Base-by-base conservation (phyloP, 805 yeast species). In the Saccharomycopsis sp. region DNA sequence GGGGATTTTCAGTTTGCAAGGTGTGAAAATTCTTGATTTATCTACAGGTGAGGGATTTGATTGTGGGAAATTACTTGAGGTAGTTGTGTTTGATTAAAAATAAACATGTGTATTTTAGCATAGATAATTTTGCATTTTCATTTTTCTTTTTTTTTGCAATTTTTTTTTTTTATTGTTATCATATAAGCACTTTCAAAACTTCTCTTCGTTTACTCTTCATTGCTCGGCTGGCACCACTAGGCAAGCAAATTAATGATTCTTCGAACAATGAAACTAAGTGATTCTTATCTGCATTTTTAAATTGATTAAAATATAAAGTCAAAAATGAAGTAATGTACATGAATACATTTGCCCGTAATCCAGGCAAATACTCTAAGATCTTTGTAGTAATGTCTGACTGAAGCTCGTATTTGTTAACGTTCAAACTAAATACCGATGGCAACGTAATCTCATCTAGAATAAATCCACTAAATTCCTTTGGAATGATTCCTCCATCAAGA, bases 61-160 rank as follows among this genome's bases (percentile, higher is more conserved):
- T 50, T 80, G 85, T 56, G 88, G 87, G 1, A 72, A 75, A 47
- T 62, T 84, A 43, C 65, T 85, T 29, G 88, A 83, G 54, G 83
- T 85, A 1, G 70, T 79, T 45, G 86, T 84, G 4, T 55, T 57
- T 19, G 57, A 56, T 41, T 50, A 29, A 38, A n/a, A n/a, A n/a
- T n/a, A n/a, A 19, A n/a, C n/a, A n/a, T n/a, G n/a, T n/a, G n/a
- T n/a, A n/a, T n/a, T n/a, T n/a, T n/a, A n/a, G n/a, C n/a, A n/a
- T n/a, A n/a, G 31, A 27, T n/a, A 27, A n/a, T 11, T n/a, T 27
- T n/a, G 31, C 31, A 27, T n/a, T n/a, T n/a, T 27, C 31, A n/a
- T n/a, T 27, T 11, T n/a, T n/a, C n/a, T n/a, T 11, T 27, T 11
- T 27, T 27, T 13, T n/a, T n/a, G n/a, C 31, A n/a, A 11, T 27